Conservation (phyloP, 2,329 filamentous ascomycete species). For the Elsinoe australis region DNA sequence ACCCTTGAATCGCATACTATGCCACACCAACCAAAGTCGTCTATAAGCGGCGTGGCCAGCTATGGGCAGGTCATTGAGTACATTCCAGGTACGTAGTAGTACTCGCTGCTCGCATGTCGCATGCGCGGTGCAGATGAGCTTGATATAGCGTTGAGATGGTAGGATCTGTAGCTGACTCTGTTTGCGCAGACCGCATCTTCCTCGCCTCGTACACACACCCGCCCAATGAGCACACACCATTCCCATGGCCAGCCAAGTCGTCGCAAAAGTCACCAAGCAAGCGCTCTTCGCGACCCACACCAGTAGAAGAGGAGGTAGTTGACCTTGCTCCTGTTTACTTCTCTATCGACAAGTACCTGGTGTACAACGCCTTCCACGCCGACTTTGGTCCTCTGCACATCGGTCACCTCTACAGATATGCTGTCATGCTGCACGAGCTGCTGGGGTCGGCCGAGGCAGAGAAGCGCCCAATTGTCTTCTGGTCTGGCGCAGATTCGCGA, state of each 20-base stretch:
- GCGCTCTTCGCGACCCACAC: slow-evolving; percentile 51
- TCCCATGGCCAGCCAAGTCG: slow-evolving; percentile 63
- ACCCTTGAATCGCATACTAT: slow-evolving; percentile 22
- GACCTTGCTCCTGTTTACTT: slow-evolving; percentile 77
- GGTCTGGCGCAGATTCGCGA: slow-evolving; percentile 83
- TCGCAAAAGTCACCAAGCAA: slow-evolving; percentile 63
- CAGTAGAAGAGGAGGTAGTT: slow-evolving; percentile 40
- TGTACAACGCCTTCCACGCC: slow-evolving; percentile 98
- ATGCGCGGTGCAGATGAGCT: slow-evolving; percentile 6
- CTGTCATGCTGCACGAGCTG: slow-evolving; percentile 90
- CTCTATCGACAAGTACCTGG: slow-evolving; percentile 75
- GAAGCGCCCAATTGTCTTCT: slow-evolving; percentile 86
- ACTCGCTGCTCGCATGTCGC: slow-evolving; percentile 17
- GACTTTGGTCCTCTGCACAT: slow-evolving; percentile 98
- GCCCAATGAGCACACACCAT: slow-evolving; percentile 72
- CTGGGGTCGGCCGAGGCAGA: slow-evolving; percentile 86
- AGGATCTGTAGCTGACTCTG: too few relatives aligned
- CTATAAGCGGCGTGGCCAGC: slow-evolving; percentile 40
- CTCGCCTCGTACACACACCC: slow-evolving; percentile 82
- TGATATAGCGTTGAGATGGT: too few relatives aligned
- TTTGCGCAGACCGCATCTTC: slow-evolving; percentile 77
- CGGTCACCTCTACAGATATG: slow-evolving; percentile 92
- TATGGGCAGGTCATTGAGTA: slow-evolving; percentile 92
- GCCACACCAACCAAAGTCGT: slow-evolving; percentile 26
- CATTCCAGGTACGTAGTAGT: slow-evolving; percentile 66